phyloP scores from a whole-genome alignment of 1,139 yeast species.

The Protomyces lactucae-debilis region DNA sequence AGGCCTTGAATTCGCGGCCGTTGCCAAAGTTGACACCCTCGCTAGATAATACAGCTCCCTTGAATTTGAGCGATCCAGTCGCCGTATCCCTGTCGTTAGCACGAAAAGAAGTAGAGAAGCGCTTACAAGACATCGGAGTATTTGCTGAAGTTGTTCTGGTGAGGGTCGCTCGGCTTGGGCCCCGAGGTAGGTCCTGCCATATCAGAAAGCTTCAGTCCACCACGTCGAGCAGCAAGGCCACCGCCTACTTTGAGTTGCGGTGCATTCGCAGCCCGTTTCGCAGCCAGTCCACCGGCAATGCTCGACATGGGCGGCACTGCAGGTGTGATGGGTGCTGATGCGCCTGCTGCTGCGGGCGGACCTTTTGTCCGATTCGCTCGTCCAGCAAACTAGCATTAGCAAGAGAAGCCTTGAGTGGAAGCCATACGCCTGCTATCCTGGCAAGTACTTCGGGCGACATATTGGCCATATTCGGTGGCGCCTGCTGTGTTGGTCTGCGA shows the following conservation, averaged over 20 bases:
- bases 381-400: constrained; percentile 17
- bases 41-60: constrained; percentile 87
- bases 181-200: constrained; percentile 13
- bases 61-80: constrained; percentile 84
- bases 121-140: constrained; percentile 23
- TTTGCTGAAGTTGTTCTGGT: constrained; percentile 13
- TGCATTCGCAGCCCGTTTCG: constrained; percentile 14
- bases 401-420: not conserved
- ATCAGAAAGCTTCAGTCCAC: not conserved
- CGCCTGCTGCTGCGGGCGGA: constrained; percentile 1
- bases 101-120: not conserved
- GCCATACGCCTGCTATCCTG: constrained; percentile 6
- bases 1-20: constrained; percentile 81
- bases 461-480: not conserved
- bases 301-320: not conserved
- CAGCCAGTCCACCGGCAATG: constrained; percentile 11
- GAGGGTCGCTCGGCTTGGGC: constrained; percentile 6
- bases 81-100: constrained; percentile 50
- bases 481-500: constrained; percentile 2
- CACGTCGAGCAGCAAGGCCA: constrained; percentile 17
- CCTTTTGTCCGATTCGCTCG: not conserved
- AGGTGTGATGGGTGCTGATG: not conserved
- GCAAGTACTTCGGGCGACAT: constrained; percentile 18
- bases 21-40: constrained; percentile 86
- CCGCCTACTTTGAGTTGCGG: constrained; percentile 8